Base-by-base conservation (phyloP, 257 asterid genomes). In the Cinchona pubescens region DNA sequence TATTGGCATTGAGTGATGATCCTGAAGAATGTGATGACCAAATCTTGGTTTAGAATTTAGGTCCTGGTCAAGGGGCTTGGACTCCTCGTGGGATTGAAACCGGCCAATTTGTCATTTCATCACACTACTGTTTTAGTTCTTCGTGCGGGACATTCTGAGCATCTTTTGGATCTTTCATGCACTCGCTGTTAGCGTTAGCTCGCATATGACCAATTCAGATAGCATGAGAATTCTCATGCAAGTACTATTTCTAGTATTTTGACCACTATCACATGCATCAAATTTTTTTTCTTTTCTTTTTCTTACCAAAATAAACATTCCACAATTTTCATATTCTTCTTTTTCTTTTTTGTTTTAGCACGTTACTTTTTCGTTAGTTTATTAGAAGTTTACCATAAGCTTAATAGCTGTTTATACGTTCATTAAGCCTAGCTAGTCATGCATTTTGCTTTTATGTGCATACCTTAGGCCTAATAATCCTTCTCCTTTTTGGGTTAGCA, bases 101-200 rank as follows among this genome's bases (percentile, higher is more conserved):
- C n/a, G n/a, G n/a, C n/a, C 88, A 90, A 86, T 53, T 84, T 83
- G 89, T 86, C 86, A 86, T 83, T 87, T 89, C 84, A 49, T 75
- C 83, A 43, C 79, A 43, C 79, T 79, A 67, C 64, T 40, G 81
- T 79, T 78, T 77, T 78, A 56, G 88, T 81, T 84, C 83, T 78
- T 84, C 71, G 84, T 76, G 87, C 81, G 25, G 35, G 60, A 71
- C 87, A 74, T 73, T 79, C 72, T 82, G 80, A 80, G 80, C 73
- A 76, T 69, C 76, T 80, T 74, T 72, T 74, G 72, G 78, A 63
- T 37, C 66, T 74, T 74, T 56, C 62, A 42, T 7, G 34, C 68
- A 11, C 7, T 45, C 45, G 12, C 45, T 40, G 62, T 46, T 69
- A 4, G 38, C 21, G 19, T n/a, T 35, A 58, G 3, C 30, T 72